Conservation (phyloP, 2,329 filamentous ascomycete genomes). For the Botryotinia narcissicola region DNA sequence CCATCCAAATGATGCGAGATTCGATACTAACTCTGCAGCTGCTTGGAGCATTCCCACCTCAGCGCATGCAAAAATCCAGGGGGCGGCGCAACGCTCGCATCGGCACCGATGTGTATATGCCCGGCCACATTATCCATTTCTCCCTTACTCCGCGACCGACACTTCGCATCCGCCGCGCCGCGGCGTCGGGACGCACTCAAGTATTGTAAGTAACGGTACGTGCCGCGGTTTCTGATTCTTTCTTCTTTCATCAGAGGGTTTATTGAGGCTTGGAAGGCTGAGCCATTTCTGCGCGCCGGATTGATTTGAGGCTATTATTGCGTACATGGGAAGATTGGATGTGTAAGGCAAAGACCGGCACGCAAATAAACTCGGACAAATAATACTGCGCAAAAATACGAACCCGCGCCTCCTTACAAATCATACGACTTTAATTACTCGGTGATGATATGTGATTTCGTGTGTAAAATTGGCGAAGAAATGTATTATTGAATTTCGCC, state of each 20-base stretch:
- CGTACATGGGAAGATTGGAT: not conserved
- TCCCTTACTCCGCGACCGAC: slow-evolving; percentile 1
- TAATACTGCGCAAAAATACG: not conserved
- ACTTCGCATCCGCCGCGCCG: not conserved
- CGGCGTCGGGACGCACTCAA: not conserved
- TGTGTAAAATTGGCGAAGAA: not conserved
- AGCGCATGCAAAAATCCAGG: not conserved
- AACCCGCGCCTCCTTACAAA: not conserved
- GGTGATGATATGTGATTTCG: not conserved
- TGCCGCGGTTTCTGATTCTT: not conserved
- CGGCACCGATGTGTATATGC: not conserved
- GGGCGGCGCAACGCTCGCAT: not conserved
- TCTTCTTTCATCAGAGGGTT: not conserved
- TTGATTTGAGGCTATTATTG: not conserved
- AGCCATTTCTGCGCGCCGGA: not conserved
- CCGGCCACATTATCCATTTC: not conserved
- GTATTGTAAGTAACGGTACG: not conserved
- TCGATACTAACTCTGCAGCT: not conserved
- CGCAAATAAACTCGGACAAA: not conserved
- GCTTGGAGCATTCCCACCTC: not conserved
- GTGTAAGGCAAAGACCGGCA: not conserved
- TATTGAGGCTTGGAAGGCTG: not conserved
- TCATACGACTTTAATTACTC: not conserved
- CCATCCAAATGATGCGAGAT: not conserved
- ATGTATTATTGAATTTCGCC: not conserved